Conservation (phyloP, 495 filamentous ascomycete species). For the Lepidopterella palustris region DNA sequence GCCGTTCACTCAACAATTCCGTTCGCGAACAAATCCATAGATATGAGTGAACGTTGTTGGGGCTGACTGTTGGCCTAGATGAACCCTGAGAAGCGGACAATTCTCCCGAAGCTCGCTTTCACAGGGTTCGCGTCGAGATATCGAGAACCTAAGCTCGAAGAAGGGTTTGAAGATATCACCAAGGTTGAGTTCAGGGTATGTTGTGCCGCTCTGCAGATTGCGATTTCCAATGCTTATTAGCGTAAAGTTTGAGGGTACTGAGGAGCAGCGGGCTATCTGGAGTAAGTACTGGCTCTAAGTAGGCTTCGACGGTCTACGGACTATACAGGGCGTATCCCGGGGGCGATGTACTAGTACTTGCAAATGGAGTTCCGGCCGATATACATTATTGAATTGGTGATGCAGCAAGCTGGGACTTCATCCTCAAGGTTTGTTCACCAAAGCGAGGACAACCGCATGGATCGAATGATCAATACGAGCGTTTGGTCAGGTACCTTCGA, state of each 20-base stretch:
- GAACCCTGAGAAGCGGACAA: conserved; percentile 73
- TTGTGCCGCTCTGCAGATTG: background rate
- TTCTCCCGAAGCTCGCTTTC: conserved; percentile 76
- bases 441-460: background rate
- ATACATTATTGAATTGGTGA: too few relatives aligned
- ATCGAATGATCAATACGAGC: background rate
- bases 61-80: conserved; percentile 40
- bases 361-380: too few relatives aligned
- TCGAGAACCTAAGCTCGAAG: conserved; percentile 60
- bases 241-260: conserved; percentile 49
- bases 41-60: background rate
- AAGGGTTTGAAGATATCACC: conserved; percentile 79
- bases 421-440: background rate
- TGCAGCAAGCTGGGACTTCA: too few relatives aligned
- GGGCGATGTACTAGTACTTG: background rate
- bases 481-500: background rate
- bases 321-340: background rate
- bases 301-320: background rate
- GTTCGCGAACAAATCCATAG: background rate
- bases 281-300: conserved; percentile 61
- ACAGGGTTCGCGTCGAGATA: conserved; percentile 62
- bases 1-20: background rate
- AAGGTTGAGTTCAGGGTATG: conserved; percentile 59
- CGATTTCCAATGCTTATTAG: conserved; percentile 1
- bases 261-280: conserved; percentile 56